A percentile compares a stretch with the other conserved stretches of the same genome.
Conservation (phyloP, 495 filamentous ascomycete genomes). For the Penicilliopsis zonata region DNA sequence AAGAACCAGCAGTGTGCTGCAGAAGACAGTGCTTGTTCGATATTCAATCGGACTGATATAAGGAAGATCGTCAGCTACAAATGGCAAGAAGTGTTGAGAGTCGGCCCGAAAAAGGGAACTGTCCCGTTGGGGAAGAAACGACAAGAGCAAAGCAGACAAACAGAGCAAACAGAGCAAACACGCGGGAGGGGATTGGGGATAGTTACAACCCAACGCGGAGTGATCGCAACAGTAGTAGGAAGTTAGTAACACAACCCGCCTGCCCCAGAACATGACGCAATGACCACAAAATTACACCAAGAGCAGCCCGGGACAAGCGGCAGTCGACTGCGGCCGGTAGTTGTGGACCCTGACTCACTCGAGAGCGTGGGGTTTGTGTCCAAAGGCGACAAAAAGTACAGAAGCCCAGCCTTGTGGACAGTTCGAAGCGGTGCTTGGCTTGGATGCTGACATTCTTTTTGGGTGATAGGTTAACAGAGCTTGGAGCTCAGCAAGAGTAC, state of each 20-base stretch:
- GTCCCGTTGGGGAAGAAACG: neutral
- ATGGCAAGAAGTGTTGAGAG: no score
- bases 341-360: slow-evolving; percentile 67
- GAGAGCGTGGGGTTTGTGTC: slow-evolving; percentile 73
- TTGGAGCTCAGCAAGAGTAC: slow-evolving; percentile 67
- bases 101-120: neutral
- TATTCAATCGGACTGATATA: no score
- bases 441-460: slow-evolving; percentile 4
- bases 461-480: slow-evolving; percentile 53
- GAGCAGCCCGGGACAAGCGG: slow-evolving; percentile 20
- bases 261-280: neutral
- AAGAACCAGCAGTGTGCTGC: no score
- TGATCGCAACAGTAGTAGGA: no score
- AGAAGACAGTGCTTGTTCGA: no score
- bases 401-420: no score
- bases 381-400: slow-evolving; percentile 71
- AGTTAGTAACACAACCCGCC: no score
- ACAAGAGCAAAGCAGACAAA: slow-evolving; percentile 3
- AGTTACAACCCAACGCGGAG: no score
- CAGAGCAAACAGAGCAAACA: slow-evolving; percentile 2
- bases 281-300: neutral
- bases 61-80: no score
- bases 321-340: slow-evolving; percentile 60
- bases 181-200: neutral
- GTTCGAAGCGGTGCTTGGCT: slow-evolving; percentile 4